phyloP scores from a whole-genome alignment of 2,329 filamentous ascomycete species.

The Ascosphaera apis region DNA sequence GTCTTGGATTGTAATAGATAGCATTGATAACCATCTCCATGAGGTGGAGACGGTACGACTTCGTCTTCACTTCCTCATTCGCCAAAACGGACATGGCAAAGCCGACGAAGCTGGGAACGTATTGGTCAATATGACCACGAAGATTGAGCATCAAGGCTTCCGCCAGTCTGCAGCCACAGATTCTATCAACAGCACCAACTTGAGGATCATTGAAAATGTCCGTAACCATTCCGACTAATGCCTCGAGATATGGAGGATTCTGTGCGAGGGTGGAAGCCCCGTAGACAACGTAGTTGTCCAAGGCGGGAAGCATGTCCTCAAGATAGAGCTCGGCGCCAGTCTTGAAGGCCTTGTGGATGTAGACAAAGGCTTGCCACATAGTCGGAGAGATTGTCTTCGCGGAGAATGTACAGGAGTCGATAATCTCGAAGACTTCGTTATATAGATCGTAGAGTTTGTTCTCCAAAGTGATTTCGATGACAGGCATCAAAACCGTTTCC shows the following conservation, averaged over 20 bases:
- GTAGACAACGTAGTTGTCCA: slow-evolving; percentile 96
- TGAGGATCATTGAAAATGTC: slow-evolving; percentile 88
- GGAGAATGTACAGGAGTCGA: slow-evolving; percentile 96
- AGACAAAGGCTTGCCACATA: slow-evolving; percentile 97
- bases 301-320: slow-evolving; percentile 92
- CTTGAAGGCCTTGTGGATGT: slow-evolving; percentile 94
- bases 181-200: slow-evolving; percentile 78
- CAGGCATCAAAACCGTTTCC: slow-evolving; percentile 88
- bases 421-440: slow-evolving; percentile 97
- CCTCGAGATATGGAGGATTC: slow-evolving; percentile 67
- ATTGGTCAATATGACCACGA: slow-evolving; percentile 66
- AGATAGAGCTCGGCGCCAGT: slow-evolving; percentile 90
- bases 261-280: slow-evolving; percentile 58
- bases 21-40: slow-evolving; percentile 99
- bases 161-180: slow-evolving; percentile 91
- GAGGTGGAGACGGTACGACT: slow-evolving; percentile 82
- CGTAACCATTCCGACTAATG: slow-evolving; percentile 78
- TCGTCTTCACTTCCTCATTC: slow-evolving; percentile 54
- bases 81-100: slow-evolving; percentile 69
- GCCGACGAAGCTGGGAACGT: slow-evolving; percentile 67
- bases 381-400: slow-evolving; percentile 86
- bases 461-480: slow-evolving; percentile 85
- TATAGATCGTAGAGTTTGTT: slow-evolving; percentile 97
- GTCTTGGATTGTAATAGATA: slow-evolving; percentile 84
- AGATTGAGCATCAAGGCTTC: slow-evolving; percentile 96